These are phyloP conservation scores for Cercospora sp. DNA, from an alignment of 2,329 filamentous ascomycete species.

Conservation along the genomic window DNA sequence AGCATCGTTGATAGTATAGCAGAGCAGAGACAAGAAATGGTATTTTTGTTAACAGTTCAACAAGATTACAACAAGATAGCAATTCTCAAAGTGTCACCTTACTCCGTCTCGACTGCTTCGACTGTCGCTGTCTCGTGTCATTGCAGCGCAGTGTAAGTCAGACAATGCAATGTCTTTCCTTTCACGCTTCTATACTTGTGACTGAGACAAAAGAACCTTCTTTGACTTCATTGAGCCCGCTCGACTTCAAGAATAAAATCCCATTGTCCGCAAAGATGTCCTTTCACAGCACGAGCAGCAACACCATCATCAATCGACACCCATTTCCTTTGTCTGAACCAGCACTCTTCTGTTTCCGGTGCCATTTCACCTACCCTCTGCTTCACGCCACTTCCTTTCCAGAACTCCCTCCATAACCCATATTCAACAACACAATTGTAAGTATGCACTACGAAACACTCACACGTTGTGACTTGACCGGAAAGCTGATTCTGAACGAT, in stretches of 20 bases:
- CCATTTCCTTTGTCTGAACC: not conserved
- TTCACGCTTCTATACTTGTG: not conserved
- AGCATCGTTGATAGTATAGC: slow-evolving; percentile 8
- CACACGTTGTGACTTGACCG: not conserved
- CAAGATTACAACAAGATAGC: not conserved
- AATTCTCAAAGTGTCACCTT: not conserved
- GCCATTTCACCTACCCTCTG: not conserved
- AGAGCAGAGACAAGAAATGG: slow-evolving; percentile 9
- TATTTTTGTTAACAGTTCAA: slow-evolving; percentile 10
- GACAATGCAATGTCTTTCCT: slow-evolving; percentile 1
- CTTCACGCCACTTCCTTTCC: not conserved
- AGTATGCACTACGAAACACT: slow-evolving; percentile 7
- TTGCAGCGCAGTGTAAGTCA: not conserved
- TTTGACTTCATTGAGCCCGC: not conserved
- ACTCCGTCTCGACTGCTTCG: not conserved
- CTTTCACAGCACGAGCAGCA: not conserved
- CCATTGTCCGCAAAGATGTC: not conserved
- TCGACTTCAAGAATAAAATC: not conserved
- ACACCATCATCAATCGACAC: not conserved
- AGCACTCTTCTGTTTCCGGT: not conserved
- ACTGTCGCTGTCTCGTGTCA: not conserved
- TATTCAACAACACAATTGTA: not conserved
- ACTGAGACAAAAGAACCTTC: not conserved
- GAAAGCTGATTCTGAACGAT: slow-evolving; percentile 6
- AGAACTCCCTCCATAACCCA: too few relatives aligned